These are phyloP conservation scores for Penicillium simplicissimum DNA, from an alignment of 495 filamentous ascomycete species.

Conservation along the genomic window DNA sequence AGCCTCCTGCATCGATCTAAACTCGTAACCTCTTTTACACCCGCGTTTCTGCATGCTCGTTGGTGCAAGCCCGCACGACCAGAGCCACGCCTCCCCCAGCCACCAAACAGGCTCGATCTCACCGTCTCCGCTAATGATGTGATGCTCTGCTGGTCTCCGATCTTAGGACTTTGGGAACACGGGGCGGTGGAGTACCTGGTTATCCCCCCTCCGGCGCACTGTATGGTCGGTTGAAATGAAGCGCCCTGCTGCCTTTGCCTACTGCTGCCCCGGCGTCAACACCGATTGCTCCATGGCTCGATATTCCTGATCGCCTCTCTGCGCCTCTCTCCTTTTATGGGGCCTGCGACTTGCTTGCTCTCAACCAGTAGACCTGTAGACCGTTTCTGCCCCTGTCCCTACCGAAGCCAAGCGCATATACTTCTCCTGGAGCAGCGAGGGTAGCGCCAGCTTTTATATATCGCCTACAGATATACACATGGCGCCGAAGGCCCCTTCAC, in stretches of 20 bases:
- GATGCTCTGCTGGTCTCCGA: slow-evolving; percentile 20
- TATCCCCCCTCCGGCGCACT: slow-evolving; percentile 10
- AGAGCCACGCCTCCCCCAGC: slow-evolving; percentile 31
- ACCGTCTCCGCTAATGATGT: slow-evolving; percentile 42
- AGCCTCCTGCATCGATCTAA: slow-evolving; percentile 31
- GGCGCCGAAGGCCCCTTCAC: background rate
- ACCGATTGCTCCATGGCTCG: slow-evolving; percentile 35
- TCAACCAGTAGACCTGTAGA: background rate
- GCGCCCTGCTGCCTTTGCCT: slow-evolving; percentile 28
- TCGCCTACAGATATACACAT: slow-evolving; percentile 18
- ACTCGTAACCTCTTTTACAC: slow-evolving; percentile 15
- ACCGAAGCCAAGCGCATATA: background rate
- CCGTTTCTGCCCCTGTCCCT: slow-evolving; percentile 7
- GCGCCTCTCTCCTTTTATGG: slow-evolving; percentile 1
- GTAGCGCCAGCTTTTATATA: slow-evolving; percentile 26
- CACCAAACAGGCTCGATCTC: slow-evolving; percentile 35
- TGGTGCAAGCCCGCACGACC: slow-evolving; percentile 31
- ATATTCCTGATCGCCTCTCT: slow-evolving; percentile 38
- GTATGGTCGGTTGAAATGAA: slow-evolving; percentile 38
- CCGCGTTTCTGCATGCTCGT: slow-evolving; percentile 38
- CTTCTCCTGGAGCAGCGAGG: slow-evolving; percentile 11
- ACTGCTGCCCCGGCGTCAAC: slow-evolving; percentile 26
- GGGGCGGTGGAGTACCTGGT: slow-evolving; percentile 10
- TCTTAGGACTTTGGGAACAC: slow-evolving; percentile 15
- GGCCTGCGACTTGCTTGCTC: background rate